Evolutionary conservation across 2,329 filamentous ascomycete species (phyloP).

Genomic region (Sporothrix curviconia): DNA sequence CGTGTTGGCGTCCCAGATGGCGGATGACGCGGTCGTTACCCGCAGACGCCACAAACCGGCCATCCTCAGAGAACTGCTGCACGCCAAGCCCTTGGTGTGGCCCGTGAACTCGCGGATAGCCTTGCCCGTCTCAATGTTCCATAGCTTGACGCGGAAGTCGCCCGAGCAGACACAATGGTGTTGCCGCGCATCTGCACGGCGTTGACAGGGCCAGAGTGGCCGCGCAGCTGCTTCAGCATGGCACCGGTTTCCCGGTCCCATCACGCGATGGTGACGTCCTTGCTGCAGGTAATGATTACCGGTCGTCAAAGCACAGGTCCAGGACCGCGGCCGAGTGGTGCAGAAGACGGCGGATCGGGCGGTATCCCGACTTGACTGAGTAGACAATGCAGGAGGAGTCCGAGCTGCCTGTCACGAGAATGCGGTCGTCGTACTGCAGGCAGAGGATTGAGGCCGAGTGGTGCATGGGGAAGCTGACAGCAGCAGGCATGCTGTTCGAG

Average conservation of each 20-base stretch:
- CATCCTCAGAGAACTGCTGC: conserved; percentile 96
- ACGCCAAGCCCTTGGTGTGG: conserved; percentile 88
- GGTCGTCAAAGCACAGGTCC: conserved; percentile 86
- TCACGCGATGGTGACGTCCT: conserved; percentile 90
- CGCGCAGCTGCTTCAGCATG: conserved; percentile 70
- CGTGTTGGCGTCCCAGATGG: conserved; percentile 89
- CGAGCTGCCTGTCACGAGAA: conserved; percentile 91
- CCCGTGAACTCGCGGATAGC: conserved; percentile 85
- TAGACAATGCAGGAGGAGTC: conserved; percentile 89
- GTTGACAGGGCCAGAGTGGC: conserved; percentile 89
- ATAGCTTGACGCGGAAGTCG: conserved; percentile 87
- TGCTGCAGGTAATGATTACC: conserved; percentile 96
- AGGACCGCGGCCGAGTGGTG: conserved; percentile 84
- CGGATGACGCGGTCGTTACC: conserved; percentile 95
- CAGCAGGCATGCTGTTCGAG: conserved; percentile 43
- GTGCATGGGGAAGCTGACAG: conserved; percentile 54
- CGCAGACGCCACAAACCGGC: conserved; percentile 85
- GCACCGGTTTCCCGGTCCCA: conserved; percentile 80
- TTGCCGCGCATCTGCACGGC: conserved; percentile 92
- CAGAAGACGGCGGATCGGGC: conserved; percentile 68
- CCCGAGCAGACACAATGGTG: conserved; percentile 90
- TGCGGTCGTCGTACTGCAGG: conserved; percentile 86
- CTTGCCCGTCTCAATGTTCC: conserved; percentile 85
- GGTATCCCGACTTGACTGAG: conserved; percentile 71
- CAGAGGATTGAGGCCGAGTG: conserved; percentile 93